phyloP scores from a whole-genome alignment of 2,329 filamentous ascomycete genomes.

The Coniochaeta ligniaria region DNA sequence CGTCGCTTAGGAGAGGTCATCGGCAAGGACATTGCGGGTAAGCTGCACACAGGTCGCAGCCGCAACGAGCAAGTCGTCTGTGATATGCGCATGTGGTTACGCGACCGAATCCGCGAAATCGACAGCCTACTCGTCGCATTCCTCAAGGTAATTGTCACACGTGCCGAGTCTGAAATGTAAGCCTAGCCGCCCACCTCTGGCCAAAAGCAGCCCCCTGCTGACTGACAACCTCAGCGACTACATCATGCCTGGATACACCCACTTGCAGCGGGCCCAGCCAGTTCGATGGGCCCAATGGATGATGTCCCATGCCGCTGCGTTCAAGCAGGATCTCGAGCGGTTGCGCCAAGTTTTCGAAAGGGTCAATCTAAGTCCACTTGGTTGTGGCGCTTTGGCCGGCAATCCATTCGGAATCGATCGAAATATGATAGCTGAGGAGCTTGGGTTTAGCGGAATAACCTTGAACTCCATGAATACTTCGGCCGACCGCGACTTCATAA shows the following conservation, averaged over 20 bases:
- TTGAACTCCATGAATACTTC: conserved; percentile 74
- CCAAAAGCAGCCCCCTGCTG: no score
- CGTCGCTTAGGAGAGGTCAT: conserved; percentile 75
- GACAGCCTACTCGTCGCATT: conserved; percentile 63
- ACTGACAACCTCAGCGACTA: conserved; percentile 62
- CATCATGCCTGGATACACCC: conserved; percentile 85
- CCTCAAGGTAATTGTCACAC: conserved; percentile 58
- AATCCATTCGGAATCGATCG: conserved; percentile 79
- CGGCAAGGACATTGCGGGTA: conserved; percentile 76
- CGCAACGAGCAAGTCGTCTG: conserved; percentile 87
- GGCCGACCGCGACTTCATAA: conserved; percentile 73
- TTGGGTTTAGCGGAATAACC: conserved; percentile 69
- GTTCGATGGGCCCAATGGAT: conserved; percentile 80
- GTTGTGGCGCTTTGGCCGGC: conserved; percentile 70
- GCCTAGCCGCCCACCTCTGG: no score
- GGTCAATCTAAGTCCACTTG: conserved; percentile 68
- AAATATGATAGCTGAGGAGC: conserved; percentile 69
- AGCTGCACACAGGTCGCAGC: conserved; percentile 82
- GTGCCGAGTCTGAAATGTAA: conserved; percentile 61
- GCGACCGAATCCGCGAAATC: conserved; percentile 64
- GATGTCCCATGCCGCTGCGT: conserved; percentile 65
- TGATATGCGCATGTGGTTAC: conserved; percentile 85
- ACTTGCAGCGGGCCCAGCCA: conserved; percentile 73
- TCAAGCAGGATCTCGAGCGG: conserved; percentile 68
- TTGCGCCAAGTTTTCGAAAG: conserved; percentile 64